Base-by-base conservation (phyloP, 2,329 filamentous ascomycete genomes). In the Stachybotrys elegans region DNA sequence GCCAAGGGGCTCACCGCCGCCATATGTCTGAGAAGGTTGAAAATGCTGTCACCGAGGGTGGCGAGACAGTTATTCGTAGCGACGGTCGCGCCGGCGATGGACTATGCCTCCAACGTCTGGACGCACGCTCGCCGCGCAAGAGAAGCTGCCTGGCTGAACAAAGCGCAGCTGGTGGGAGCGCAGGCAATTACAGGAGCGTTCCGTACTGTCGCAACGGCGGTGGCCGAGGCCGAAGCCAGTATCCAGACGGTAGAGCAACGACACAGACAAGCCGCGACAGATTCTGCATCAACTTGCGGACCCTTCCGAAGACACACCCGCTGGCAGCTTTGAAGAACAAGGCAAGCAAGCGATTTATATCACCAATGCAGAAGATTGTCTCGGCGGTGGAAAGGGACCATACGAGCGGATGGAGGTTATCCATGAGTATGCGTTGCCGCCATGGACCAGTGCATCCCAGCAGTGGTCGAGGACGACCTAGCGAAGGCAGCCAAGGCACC, bases 1-100 rank as follows among this genome's bases (percentile, higher is more conserved):
- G 25, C 21, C 22, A 40, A 40, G 38, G 38, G 38, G 6, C 38
- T 40, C 5, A 56, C 51, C 0, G 57, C 57, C 11, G 60, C 59
- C 47, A 57, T 59, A 2, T 23, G 8, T 16, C 16, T 42, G 22
- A 38, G 22, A 17, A 43, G 42, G 22, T 25, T 43, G n/a, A 43
- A 43, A 23, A 31, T 43, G 42, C 42, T 43, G 13, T 43, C 41
- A 5, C 48, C 34, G 12, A 14, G 16, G 16, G 35, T 23, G 12
- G 45, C 43, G 14, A 23, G 32, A 27, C 38, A 50, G 11, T 23
- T 46, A 3, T 43, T 50, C 22, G 5, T 34, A 9, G 37, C 40
- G 1, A 43, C 31, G 1, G 34, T 44, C 14, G 27, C 40, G 6
- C 19, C 32, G 32, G 35, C 34, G 19, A 43, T 43, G 32, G 32